Base-by-base conservation (phyloP, 257 asterid species). In the Lantana camara region DNA sequence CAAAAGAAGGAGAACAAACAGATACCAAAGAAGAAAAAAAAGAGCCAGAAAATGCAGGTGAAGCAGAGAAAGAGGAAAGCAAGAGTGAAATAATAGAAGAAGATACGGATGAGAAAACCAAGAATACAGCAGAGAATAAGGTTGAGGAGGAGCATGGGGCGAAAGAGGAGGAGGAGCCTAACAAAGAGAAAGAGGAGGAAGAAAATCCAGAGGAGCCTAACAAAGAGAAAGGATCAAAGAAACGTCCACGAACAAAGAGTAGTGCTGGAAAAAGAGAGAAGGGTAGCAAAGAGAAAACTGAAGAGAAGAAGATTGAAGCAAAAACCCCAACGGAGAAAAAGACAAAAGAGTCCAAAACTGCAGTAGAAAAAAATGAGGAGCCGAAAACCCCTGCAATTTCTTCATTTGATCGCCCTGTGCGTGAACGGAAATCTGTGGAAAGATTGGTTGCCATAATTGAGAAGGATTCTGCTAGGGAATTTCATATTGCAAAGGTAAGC, bases 351-450 rank as follows among this genome's bases (percentile, higher is more conserved):
- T 56, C 71, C 40, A 75, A 70, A 57, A 41, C 71, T 29, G 14
- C 77, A 19, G 60, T n/a, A 0, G 71, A 44, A 21, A 75, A 75
- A 57, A 84, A 80, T 73, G 76, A 54, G 69, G 95, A 81, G 70
- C 84, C 84, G 3, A 94, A 76, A 61, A 84, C 98, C 22, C 93
- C 95, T 12, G 66, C 76, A 17, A 47, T 76, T 32, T 73, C 91
- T 45, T 59, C 88, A 19, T 52, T 67, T 63, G 97, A 88, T 0
- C 98, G 98, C 20, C 99, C 98, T 52, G 95, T 86, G 19, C 93
- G 99, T 1, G 98, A 88, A 69, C 80, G 98, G 34, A 94, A 88
- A 80, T 88, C 96, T 74, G 99, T 90, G 16, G 96, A 86, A 67
- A 85, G 98, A 72, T 73, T 94, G 69, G 99, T 88, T 64, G 96